Base-by-base conservation (phyloP, 345 rosid species). In the Salix brachista region DNA sequence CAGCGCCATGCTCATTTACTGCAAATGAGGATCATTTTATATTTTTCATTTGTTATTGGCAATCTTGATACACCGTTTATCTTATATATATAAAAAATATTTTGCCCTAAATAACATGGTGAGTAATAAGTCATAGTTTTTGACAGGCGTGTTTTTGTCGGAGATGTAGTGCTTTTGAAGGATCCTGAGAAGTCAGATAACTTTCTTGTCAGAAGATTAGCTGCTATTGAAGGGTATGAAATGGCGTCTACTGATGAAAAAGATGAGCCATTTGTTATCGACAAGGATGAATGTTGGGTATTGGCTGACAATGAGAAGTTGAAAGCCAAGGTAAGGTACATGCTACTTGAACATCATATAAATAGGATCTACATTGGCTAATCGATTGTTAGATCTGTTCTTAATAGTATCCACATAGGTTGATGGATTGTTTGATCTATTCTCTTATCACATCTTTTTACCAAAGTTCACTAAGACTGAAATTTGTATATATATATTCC, bases 311-410 rank as follows among this genome's bases (percentile, higher is more conserved):
- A 96, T 76, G 88, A 87, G 36, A 88, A 85, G 44, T 67, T 93
- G 85, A 88, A 87, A 84, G 87, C 95, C 77, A 87, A 96, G 98
- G 99, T 96, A 87, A 96, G 98, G 99, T 96, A 90, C 10, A 56
- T 74, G 50, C 34, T 67, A 5, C 65, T 71, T 70, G 61, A 64
- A 3, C 23, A 50, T 64, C 37, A 25, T 42, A 34, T 6, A 65
- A 65, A 28, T 25, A 58, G 30, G 36, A 67, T 66, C 32, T 2
- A 52, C 25, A 44, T 46, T 62, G 58, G 37, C 66, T 18, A 48
- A 65, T 17, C 60, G 67, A 26, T 72, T 56, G n/a, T 18, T 66
- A 3, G 16, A 66, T 73, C 54, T 41, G 13, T 41, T 41, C 44
- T 2, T 3, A 65, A n/a, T 25, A 58, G 25, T 28, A 61, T 66